Conservation (phyloP, 163 green algal species). For the Scenedesmus sp. region DNA sequence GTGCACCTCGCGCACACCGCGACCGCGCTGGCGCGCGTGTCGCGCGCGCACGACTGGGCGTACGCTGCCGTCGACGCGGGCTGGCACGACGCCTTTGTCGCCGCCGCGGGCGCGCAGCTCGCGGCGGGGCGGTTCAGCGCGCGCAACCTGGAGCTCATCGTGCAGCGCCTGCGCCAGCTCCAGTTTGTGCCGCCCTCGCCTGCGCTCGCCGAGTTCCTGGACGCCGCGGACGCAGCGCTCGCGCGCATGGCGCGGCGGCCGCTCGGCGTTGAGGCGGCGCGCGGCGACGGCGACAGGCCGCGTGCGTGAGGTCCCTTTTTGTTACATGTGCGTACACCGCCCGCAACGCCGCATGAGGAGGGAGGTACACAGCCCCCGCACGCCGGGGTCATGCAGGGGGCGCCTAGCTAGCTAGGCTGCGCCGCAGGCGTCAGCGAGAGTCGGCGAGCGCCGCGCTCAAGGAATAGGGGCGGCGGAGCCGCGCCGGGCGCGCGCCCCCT, state of each 20-base stretch:
- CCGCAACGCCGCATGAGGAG: too few relatives aligned
- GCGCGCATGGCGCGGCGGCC: background rate
- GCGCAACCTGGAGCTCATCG: constrained; percentile 1
- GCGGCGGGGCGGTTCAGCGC: background rate
- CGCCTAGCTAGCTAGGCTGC: too few relatives aligned
- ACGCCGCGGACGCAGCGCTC: constrained; percentile 11
- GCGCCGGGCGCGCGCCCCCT: too few relatives aligned
- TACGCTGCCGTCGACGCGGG: background rate
- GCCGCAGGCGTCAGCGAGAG: too few relatives aligned
- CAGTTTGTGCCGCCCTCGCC: background rate
- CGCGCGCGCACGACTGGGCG: background rate
- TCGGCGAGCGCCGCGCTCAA: too few relatives aligned
- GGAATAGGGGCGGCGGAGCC: too few relatives aligned
- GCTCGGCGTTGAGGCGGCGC: too few relatives aligned
- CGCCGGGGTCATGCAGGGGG: too few relatives aligned
- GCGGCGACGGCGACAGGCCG: too few relatives aligned
- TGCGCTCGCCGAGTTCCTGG: constrained; percentile 10
- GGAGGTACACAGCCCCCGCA: too few relatives aligned
- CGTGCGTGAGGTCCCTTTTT: too few relatives aligned
- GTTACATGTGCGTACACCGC: too few relatives aligned
- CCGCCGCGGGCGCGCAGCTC: background rate
- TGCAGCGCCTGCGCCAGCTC: background rate
- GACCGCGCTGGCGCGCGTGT: background rate
- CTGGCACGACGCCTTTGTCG: constrained; percentile 25
- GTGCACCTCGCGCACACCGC: constrained; percentile 25